Base-by-base conservation (phyloP, 441 rosid species). In the Francoa sonchifolia region DNA sequence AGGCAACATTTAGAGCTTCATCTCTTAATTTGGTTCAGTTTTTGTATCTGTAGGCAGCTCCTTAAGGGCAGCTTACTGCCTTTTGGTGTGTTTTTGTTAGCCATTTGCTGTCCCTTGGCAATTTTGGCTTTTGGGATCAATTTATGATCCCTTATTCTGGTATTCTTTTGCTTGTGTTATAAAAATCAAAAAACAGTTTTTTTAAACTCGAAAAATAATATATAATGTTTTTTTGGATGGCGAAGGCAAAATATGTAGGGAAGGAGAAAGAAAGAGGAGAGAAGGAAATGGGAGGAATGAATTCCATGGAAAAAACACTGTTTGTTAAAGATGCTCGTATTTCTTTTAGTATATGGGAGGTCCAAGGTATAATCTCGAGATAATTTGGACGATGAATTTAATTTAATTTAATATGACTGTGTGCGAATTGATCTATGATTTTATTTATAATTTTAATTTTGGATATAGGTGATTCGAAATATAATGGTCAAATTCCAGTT, bases 291-390 rank as follows among this genome's bases (percentile, higher is more conserved):
- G 57, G 66, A 40, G 90, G 95, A 23, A 54, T 78, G 22, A 78
- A 62, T 49, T 38, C 60, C 57, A 74, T 70, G 67, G 87, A 73
- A 36, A 88, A 88, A 61, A 80, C 77, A 1, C 65, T 81, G 15
- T 29, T 44, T 30, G 78, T 88, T 30, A 53, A 57, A 51, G 95
- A 79, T 11, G 95, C 93, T 2, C 75, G 82, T 0, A 78, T 88
- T 51, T 74, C 82, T 22, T 81, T 76, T 46, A 69, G 79, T 25
- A 73, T 83, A 9, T 88, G 97, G 95, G 93, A 88, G 49, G 68
- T 80, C 6, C 63, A 71, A 63, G 93, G 97, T 87, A 47, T 22
- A 18, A 2, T 5, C 8, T 25, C 3, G 17, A 22, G 4, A 18
- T 9, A n/a, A n/a, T n/a, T n/a, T n/a, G n/a, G n/a, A n/a, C 15